Evolutionary conservation across 495 filamentous ascomycete species (phyloP).

Genomic region (Podospora sp.): DNA sequence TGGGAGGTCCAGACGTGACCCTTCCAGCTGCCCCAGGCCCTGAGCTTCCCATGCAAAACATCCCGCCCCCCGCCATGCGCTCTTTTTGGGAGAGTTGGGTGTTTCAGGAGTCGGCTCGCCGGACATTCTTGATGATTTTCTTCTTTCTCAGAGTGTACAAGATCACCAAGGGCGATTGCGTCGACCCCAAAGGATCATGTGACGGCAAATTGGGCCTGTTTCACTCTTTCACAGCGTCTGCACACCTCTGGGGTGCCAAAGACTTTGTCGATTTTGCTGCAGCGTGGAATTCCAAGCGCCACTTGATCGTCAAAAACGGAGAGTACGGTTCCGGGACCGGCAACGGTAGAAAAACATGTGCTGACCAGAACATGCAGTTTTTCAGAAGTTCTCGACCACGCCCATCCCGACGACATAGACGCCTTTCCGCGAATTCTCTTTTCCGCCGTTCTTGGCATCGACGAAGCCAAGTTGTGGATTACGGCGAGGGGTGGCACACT

Average conservation of each 20-base stretch:
- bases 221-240: slow-evolving; percentile 49
- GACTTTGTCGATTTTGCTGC: slow-evolving; percentile 49
- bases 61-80: slow-evolving; percentile 26
- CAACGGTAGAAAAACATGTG: not conserved
- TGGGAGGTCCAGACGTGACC: not conserved
- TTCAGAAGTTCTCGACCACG: slow-evolving; percentile 33
- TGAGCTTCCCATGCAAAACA: not conserved
- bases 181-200: slow-evolving; percentile 24
- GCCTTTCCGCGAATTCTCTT: slow-evolving; percentile 50
- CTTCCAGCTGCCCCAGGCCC: not conserved
- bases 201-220: slow-evolving; percentile 40
- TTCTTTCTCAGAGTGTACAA: slow-evolving; percentile 45
- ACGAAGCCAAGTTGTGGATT: slow-evolving; percentile 51
- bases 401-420: slow-evolving; percentile 51
- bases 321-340: slow-evolving; percentile 23
- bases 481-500: slow-evolving; percentile 29
- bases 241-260: slow-evolving; percentile 51
- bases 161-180: slow-evolving; percentile 35
- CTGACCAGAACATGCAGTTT: slow-evolving; percentile 25
- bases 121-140: slow-evolving; percentile 48
- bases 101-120: slow-evolving; percentile 51
- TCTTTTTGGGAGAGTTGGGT: slow-evolving; percentile 49
- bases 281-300: slow-evolving; percentile 50
- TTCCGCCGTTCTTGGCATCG: slow-evolving; percentile 45
- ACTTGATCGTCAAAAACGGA: slow-evolving; percentile 46